Evolutionary conservation across 305 asterid species (phyloP).

Genomic region (Solanum hybrid): DNA sequence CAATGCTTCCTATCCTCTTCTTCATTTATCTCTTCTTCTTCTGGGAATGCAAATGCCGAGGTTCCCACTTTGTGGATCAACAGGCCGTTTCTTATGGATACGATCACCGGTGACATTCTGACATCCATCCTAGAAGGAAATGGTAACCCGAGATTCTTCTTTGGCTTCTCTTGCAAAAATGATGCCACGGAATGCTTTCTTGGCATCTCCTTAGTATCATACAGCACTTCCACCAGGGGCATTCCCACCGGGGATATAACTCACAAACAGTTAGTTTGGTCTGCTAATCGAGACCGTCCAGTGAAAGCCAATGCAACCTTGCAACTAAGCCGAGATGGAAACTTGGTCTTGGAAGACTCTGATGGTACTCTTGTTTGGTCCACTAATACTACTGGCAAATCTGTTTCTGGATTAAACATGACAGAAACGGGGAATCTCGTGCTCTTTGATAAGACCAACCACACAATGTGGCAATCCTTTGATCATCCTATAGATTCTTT

Average conservation of each 20-base stretch:
- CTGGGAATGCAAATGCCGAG: not conserved
- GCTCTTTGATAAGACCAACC: not conserved
- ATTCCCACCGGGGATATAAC: no score
- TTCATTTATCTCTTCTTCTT: no score
- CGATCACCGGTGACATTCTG: no score
- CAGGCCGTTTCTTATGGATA: not conserved
- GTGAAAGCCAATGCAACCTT: no score
- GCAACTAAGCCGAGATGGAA: no score
- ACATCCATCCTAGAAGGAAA: not conserved
- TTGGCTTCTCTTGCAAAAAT: constrained; percentile 1
- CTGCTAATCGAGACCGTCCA: no score
- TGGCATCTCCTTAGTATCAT: not conserved
- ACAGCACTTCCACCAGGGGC: no score
- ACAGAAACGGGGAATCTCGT: not conserved
- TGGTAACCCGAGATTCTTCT: not conserved
- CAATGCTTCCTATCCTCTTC: no score
- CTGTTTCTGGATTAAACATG: not conserved
- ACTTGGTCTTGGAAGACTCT: no score
- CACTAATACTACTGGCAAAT: not conserved
- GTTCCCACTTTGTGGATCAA: not conserved
- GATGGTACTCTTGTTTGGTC: not conserved
- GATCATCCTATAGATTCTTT: not conserved
- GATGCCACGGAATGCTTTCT: constrained; percentile 17
- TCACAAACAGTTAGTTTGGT: no score
- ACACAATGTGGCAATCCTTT: not conserved